Percentiles rank a stretch among this genome's conserved stretches.
These are phyloP conservation scores for Carex arenaria DNA, from an alignment of 202 grass and related monocot genomes.

Conservation along the genomic window DNA sequence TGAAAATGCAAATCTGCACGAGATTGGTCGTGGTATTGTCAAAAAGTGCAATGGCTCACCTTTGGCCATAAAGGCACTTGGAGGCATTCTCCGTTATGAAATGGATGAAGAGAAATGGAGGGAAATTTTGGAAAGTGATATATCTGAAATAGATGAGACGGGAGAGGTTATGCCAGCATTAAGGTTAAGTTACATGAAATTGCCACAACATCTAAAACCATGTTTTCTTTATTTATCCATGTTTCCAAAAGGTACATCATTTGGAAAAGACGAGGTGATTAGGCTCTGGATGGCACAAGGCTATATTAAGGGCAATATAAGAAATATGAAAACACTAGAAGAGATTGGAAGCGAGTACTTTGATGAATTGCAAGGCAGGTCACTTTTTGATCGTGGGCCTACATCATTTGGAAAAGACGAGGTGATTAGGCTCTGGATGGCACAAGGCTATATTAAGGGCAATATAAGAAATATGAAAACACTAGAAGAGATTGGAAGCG, in stretches of 20 bases:
- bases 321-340: neutral
- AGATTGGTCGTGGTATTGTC: neutral
- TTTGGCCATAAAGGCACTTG: conserved; percentile 3
- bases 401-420: neutral
- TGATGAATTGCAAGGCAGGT: neutral
- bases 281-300: neutral
- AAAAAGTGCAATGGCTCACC: conserved; percentile 20
- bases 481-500: neutral
- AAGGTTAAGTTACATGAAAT: conserved; percentile 10
- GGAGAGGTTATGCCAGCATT: conserved; percentile 10
- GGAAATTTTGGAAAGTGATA: conserved; percentile 6
- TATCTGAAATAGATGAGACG: neutral
- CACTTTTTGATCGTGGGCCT: conserved; percentile 5
- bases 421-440: neutral
- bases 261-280: neutral
- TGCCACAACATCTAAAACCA: conserved; percentile 2
- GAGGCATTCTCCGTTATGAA: neutral
- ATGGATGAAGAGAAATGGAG: conserved; percentile 13
- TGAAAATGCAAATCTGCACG: neutral
- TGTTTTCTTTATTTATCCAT: conserved; percentile 12
- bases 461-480: neutral
- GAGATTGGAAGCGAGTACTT: neutral
- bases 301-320: neutral
- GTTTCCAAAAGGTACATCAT: neutral
- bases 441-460: neutral